Evolutionary conservation across 352 stramenopile genomes (phyloP), one percentile per base, ranked within the genome.

Genomic region (Phytophthora pluvialis): DNA sequence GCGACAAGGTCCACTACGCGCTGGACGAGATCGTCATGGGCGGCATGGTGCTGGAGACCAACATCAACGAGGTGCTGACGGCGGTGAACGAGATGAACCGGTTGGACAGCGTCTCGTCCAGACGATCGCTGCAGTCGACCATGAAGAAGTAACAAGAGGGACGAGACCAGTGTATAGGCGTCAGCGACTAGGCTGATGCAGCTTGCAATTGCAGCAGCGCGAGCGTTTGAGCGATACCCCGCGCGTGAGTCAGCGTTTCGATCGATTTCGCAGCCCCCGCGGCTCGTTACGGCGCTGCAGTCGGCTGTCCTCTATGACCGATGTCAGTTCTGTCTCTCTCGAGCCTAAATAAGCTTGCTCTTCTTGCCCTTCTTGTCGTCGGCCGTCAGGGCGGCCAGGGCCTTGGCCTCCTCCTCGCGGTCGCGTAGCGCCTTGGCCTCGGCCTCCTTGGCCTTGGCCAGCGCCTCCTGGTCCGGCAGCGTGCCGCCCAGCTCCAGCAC

Each of bases 11-110:
- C 25, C 92, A 98, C 66, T 98, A 98, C 70, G 93, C 99, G 43
- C 81, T 99, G 52, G 98, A 99, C 83, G 98, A 99, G 81, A 99
- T 99, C 69, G 97, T 99, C 40, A 99, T 99, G 97, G 98, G 95
- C 12, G 97, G 98, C 29, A 99, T 99, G 97, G 98, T 99, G 44
- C 83, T 99, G 28, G 97, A 99, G 78, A 99, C 97, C 31, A 99
- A 99, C 88, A 99, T 99, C 77, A 97, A 97, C 72, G 80, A 97
- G 46, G 97, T 99, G 66, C 81, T 99, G 60, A 93, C 94, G 61
- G 91, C 96, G 16, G 95, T 99, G 57, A 98, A 98, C 72, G 97
- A 99, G 77, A 98, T 99, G 87, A 97, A 97, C 60, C 97, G 91
- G 57, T 86, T 98, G 72, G 89, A 98, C 74, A 86, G 73, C 65